Base-by-base conservation (phyloP, 1,284 basidiomycete genomes). In the Ganoderma sp. region DNA sequence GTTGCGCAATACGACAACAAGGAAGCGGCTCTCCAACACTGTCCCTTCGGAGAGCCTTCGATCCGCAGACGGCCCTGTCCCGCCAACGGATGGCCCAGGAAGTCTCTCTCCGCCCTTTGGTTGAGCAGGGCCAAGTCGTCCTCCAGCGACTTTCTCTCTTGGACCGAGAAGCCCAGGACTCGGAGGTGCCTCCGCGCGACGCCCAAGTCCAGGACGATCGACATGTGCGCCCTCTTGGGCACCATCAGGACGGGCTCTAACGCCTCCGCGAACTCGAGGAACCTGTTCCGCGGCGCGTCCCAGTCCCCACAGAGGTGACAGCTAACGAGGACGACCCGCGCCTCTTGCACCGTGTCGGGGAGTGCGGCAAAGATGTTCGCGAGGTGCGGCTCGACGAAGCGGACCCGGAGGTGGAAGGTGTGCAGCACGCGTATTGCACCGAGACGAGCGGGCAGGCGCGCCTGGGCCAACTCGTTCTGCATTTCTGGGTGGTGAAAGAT, bases 151-250 rank as follows among this genome's bases (percentile, higher is more conserved):
- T 32, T 3, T 32, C 32, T 32, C 32, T 32, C 32, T 32, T 32
- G 32, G 32, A 3, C 32, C 37, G 37, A 8, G 37, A 39, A 39
- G 37, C 37, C 10, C 37, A 9, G 7, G 37, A 10, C 32, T 32
- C 32, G 37, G 37, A 50, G 8, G 2, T 22, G 22, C n/a, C n/a
- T 22, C 48, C 22, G 22, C n/a, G n/a, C n/a, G 48, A 50, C n/a
- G n/a, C 48, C 48, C 48, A 50, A 12, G 48, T 50, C 48, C n/a
- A 50, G 48, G 8, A 50, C 48, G n/a, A 50, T 22, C 48, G 48
- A 12, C 48, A 50, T 50, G n/a, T 12, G 48, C 48, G 48, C 22
- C 48, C 48, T 1, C 48, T n/a, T 32, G 32, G 32, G 32, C 32
- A 32, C 3, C 3, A 0, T 3, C 9, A 50, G n/a, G n/a, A 10